Evolutionary conservation across 106 monocot species (phyloP).

Genomic region (Amphibolis antarctica): DNA sequence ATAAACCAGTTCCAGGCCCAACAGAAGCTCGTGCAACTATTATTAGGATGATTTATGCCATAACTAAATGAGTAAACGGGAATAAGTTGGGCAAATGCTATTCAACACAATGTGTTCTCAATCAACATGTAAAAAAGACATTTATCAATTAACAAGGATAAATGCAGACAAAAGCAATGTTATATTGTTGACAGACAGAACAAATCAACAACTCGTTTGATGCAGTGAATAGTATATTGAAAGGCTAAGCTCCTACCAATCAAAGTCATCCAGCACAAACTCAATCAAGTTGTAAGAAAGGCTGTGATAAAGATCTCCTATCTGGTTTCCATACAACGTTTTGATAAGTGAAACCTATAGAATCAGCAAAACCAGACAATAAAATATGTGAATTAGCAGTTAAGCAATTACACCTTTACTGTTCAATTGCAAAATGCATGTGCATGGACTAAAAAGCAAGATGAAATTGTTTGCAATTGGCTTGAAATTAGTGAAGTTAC

Average conservation of each 20-base stretch:
- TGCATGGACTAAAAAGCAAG: neutral
- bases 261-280: conserved; percentile 81
- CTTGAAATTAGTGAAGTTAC: neutral
- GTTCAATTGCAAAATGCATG: neutral
- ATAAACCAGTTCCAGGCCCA: too few relatives aligned
- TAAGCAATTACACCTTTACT: neutral
- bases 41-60: too few relatives aligned
- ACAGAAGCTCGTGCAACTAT: too few relatives aligned
- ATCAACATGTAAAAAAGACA: too few relatives aligned
- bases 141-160: too few relatives aligned
- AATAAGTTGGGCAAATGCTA: too few relatives aligned
- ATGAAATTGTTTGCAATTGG: neutral
- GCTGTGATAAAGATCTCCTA: conserved; percentile 69
- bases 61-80: too few relatives aligned
- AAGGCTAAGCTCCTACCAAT: conserved; percentile 42
- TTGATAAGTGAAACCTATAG: conserved; percentile 80
- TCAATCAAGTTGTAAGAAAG: conserved; percentile 83
- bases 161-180: too few relatives aligned
- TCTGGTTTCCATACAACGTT: conserved; percentile 87
- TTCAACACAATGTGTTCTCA: too few relatives aligned
- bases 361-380: neutral
- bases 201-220: too few relatives aligned
- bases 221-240: neutral
- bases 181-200: too few relatives aligned
- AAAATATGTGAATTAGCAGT: neutral